phyloP scores from a whole-genome alignment of 371 early-diverging fungal genomes.

The Lichtheimia ramosa region DNA sequence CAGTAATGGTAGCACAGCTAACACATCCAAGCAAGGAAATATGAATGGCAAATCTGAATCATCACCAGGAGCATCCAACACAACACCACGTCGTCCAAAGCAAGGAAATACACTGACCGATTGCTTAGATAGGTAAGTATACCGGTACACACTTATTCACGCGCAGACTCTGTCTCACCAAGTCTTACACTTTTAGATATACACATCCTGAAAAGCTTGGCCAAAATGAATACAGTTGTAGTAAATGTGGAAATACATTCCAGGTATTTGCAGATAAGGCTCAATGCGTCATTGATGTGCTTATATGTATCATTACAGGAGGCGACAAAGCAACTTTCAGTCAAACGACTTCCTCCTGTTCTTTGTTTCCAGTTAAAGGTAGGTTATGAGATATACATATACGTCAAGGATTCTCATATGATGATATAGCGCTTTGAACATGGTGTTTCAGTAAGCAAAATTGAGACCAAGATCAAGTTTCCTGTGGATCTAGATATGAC shows the following conservation, averaged over 20 bases:
- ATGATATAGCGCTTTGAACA: constrained; percentile 81
- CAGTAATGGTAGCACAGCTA: constrained; percentile 6
- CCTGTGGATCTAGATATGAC: constrained; percentile 93
- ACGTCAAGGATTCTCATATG: too few species aligned
- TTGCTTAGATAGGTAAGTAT: constrained; percentile 55
- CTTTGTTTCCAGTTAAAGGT: constrained; percentile 90
- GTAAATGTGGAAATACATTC: constrained; percentile 65
- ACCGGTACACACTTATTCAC: background rate
- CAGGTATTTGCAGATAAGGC: constrained; percentile 27
- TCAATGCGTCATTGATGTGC: background rate
- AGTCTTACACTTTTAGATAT: constrained; percentile 44
- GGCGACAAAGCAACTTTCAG: constrained; percentile 85
- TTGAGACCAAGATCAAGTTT: constrained; percentile 84
- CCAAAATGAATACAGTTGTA: constrained; percentile 72
- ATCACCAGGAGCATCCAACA: background rate
- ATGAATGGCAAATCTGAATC: constrained; percentile 16
- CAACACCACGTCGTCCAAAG: constrained; percentile 16
- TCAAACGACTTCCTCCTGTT: constrained; percentile 85
- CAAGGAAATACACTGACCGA: constrained; percentile 49
- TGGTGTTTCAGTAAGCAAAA: constrained; percentile 70
- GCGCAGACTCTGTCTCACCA: too few species aligned
- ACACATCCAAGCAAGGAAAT: constrained; percentile 1
- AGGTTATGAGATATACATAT: background rate
- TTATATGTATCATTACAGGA: constrained; percentile 29
- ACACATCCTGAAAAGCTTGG: constrained; percentile 75